Percentiles rank a stretch among this genome's conserved stretches.
Conservation (phyloP, 148 eudicot genomes). For the Rhododendron williamsianum region DNA sequence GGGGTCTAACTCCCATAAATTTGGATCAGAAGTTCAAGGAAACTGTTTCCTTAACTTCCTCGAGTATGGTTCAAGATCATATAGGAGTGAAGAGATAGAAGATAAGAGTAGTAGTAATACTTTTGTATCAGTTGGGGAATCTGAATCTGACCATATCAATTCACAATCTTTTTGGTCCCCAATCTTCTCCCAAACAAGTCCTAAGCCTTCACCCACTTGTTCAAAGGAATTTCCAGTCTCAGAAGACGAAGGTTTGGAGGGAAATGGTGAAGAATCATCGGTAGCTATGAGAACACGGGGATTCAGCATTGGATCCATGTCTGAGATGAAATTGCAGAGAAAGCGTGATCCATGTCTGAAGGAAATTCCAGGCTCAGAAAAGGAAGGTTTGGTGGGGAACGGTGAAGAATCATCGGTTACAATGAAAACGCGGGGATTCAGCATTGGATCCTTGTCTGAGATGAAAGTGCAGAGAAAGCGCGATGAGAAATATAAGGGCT, state of each 20-base stretch:
- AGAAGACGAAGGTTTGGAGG: conserved; percentile 27
- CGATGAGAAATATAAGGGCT: conserved; percentile 20
- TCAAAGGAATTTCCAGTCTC: conserved; percentile 14
- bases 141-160: conserved; percentile 25
- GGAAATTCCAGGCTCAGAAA: conserved; percentile 23
- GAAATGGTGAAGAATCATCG: conserved; percentile 20
- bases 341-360: conserved; percentile 26
- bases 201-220: conserved; percentile 10
- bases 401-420: conserved; percentile 23
- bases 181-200: conserved; percentile 12
- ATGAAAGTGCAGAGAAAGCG: conserved; percentile 10
- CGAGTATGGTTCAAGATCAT: conserved; percentile 36
- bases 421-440: conserved; percentile 31
- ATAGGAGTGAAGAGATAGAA: conserved; percentile 25
- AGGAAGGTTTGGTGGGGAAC: conserved; percentile 24
- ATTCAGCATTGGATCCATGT: conserved; percentile 39
- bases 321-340: conserved; percentile 21
- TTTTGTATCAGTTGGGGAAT: conserved; percentile 28
- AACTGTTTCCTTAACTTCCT: conserved; percentile 26
- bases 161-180: conserved; percentile 33
- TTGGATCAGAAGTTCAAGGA: conserved; percentile 47
- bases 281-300: conserved; percentile 29
- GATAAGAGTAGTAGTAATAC: conserved; percentile 15
- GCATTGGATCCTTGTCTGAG: conserved; percentile 42
- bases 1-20: conserved; percentile 35